phyloP scores from a whole-genome alignment of 225 moss, liverwort and hornwort species.

The Asterella californica region DNA sequence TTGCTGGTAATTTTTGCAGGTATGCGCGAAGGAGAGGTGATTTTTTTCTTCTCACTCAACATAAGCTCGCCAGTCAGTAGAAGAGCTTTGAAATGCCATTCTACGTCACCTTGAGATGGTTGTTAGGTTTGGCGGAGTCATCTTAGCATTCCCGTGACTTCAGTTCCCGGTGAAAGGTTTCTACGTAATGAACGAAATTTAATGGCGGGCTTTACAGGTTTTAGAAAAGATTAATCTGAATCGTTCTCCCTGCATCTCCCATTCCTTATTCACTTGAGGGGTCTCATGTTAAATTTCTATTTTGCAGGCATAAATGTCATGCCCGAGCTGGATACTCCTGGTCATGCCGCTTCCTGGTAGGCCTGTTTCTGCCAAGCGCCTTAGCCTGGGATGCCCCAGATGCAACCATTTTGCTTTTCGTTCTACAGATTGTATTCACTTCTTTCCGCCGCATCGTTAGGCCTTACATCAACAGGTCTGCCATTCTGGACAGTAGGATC shows the following conservation, averaged over 20 bases:
- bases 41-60: neutral
- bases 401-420: neutral
- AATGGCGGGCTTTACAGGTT: neutral
- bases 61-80: neutral
- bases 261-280: neutral
- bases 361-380: neutral
- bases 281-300: neutral
- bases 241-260: neutral
- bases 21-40: slow-evolving; percentile 81
- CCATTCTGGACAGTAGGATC: too few relatives aligned
- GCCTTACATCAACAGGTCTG: too few relatives aligned
- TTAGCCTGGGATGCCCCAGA: neutral
- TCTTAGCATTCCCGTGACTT: neutral
- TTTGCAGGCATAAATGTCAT: slow-evolving; percentile 66
- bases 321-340: slow-evolving; percentile 96
- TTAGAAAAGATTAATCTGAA: neutral
- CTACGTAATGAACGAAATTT: neutral
- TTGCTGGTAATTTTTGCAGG: slow-evolving; percentile 33
- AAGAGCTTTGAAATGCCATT: neutral
- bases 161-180: neutral
- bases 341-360: slow-evolving; percentile 97
- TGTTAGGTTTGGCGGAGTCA: neutral
- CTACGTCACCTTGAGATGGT: neutral
- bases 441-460: neutral
- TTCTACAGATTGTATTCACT: neutral